A percentile compares a stretch with the other conserved stretches of the same genome.
Evolutionary conservation across 2,329 filamentous ascomycete genomes (phyloP).

Genomic region (Plectosphaerella sp.): DNA sequence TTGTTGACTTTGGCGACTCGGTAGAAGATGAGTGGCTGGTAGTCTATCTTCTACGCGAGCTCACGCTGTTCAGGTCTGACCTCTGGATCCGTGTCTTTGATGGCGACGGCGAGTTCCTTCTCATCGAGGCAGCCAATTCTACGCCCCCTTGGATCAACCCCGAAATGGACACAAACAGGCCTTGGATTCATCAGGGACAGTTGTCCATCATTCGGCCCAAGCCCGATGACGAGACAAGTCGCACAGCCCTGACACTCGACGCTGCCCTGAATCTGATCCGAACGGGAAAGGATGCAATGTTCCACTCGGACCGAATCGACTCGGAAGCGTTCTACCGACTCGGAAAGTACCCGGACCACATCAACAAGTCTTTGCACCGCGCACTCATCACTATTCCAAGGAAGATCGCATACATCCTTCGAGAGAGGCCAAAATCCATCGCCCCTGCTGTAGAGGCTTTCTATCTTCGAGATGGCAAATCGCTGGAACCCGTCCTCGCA

Average conservation of each 20-base stretch:
- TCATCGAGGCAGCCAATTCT: slow-evolving; percentile 87
- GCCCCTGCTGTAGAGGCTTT: slow-evolving; percentile 86
- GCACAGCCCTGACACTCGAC: slow-evolving; percentile 51
- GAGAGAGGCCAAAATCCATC: slow-evolving; percentile 69
- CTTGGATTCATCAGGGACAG: slow-evolving; percentile 80
- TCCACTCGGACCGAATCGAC: slow-evolving; percentile 72
- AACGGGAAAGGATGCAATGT: slow-evolving; percentile 50
- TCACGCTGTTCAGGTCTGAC: slow-evolving; percentile 67
- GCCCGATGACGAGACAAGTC: slow-evolving; percentile 1
- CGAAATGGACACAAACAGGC: slow-evolving; percentile 79
- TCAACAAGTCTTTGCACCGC: slow-evolving; percentile 71
- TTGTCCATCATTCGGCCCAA: slow-evolving; percentile 65
- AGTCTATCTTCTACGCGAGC: slow-evolving; percentile 79
- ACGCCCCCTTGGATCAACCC: slow-evolving; percentile 89
- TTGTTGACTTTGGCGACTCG: slow-evolving; percentile 86
- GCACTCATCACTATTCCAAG: slow-evolving; percentile 72
- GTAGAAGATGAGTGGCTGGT: slow-evolving; percentile 98
- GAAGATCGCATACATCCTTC: slow-evolving; percentile 74
- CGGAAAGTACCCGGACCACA: slow-evolving; percentile 75
- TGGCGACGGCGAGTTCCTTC: slow-evolving; percentile 89
- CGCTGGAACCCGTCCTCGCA: slow-evolving; percentile 63
- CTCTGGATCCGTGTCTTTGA: slow-evolving; percentile 83
- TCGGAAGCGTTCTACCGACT: slow-evolving; percentile 88
- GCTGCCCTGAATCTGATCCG: slow-evolving; percentile 62
- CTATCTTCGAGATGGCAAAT: slow-evolving; percentile 80